Percentiles rank a stretch among this genome's conserved stretches.
These are phyloP conservation scores for Ceratocystis cacaofunesta DNA, from an alignment of 2,329 filamentous ascomycete species.

Conservation along the genomic window DNA sequence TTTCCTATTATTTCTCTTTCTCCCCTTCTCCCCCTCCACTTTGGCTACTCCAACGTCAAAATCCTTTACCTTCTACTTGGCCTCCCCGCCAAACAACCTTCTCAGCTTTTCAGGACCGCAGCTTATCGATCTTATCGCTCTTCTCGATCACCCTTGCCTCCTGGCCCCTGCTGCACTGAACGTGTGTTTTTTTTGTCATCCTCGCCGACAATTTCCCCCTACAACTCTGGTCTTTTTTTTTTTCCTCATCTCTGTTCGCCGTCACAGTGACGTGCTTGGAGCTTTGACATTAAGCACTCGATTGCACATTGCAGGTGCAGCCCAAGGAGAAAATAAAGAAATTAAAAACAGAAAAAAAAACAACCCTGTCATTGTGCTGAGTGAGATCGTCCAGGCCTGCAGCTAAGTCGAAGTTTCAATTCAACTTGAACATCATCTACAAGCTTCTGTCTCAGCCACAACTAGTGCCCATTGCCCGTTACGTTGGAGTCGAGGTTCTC, in stretches of 20 bases:
- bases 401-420: neutral
- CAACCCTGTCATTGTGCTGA: neutral
- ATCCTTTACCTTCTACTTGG: neutral
- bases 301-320: neutral
- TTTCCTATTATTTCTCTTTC: neutral
- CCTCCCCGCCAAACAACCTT: neutral
- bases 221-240: neutral
- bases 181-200: neutral
- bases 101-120: neutral
- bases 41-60: neutral
- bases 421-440: neutral
- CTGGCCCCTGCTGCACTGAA: neutral
- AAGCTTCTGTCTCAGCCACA: neutral
- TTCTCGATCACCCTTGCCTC: neutral
- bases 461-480: neutral
- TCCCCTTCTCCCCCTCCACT: neutral
- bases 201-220: neutral
- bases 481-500: neutral
- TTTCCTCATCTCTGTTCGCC: slow-evolving; percentile 7
- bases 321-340: neutral
- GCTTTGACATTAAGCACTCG: slow-evolving; percentile 12
- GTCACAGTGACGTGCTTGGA: slow-evolving; percentile 14
- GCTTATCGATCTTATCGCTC: slow-evolving; percentile 3
- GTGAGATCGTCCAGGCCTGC: neutral
- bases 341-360: neutral